These are phyloP conservation scores for Saitozyma podzolica DNA, from an alignment of 768 basidiomycete genomes.

Conservation along the genomic window DNA sequence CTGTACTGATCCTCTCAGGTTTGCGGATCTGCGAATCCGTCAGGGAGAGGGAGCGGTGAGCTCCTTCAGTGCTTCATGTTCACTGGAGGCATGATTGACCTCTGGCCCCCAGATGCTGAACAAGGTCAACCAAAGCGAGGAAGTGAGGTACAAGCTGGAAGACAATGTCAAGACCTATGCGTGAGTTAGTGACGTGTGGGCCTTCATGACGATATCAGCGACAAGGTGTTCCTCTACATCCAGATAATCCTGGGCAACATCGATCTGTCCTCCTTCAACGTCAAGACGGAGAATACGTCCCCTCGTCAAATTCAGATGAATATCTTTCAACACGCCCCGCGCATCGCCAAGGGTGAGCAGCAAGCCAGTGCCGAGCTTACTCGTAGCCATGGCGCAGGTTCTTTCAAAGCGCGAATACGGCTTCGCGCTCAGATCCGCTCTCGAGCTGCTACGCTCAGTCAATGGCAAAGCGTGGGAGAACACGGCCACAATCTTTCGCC, in stretches of 20 bases:
- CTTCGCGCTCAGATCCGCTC: slow-evolving; percentile 66
- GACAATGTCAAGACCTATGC: slow-evolving; percentile 68
- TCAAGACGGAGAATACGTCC: slow-evolving; percentile 57
- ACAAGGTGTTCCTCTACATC: slow-evolving; percentile 78
- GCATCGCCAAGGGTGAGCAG: slow-evolving; percentile 70
- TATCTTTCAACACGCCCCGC: slow-evolving; percentile 71
- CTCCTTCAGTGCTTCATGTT: neutral
- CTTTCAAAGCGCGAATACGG: slow-evolving; percentile 68
- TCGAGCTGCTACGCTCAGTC: slow-evolving; percentile 78
- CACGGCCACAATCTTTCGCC: slow-evolving; percentile 75
- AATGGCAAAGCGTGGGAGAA: slow-evolving; percentile 91
- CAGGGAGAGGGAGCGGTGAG: slow-evolving; percentile 37
- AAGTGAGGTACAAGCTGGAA: slow-evolving; percentile 70
- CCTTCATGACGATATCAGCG: slow-evolving; percentile 44
- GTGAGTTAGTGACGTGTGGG: slow-evolving; percentile 9
- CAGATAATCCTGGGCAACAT: slow-evolving; percentile 62
- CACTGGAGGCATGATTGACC: slow-evolving; percentile 56
- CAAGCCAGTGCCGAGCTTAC: neutral
- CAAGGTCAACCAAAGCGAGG: slow-evolving; percentile 55
- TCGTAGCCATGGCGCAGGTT: slow-evolving; percentile 72
- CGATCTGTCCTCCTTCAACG: slow-evolving; percentile 59
- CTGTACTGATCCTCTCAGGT: slow-evolving; percentile 17
- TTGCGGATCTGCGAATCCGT: slow-evolving; percentile 37
- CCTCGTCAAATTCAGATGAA: slow-evolving; percentile 64
- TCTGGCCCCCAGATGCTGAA: slow-evolving; percentile 56